A percentile compares a stretch with the other conserved stretches of the same genome.
Evolutionary conservation across 768 basidiomycete genomes (phyloP).

Genomic region (Tulasnella sp.): DNA sequence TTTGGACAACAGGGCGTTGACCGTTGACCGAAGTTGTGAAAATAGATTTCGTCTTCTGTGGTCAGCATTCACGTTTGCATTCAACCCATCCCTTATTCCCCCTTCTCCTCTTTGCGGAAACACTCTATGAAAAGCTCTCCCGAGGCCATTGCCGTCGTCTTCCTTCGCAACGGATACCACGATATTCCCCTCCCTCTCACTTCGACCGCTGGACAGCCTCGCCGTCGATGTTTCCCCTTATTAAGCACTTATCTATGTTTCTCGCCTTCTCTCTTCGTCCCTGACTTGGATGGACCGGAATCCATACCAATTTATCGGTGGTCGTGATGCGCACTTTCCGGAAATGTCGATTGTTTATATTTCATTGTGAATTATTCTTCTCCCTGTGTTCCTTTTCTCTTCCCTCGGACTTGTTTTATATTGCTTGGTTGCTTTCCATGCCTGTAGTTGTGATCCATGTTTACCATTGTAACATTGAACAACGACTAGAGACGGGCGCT

Average conservation of each 20-base stretch:
- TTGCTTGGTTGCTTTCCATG: neutral
- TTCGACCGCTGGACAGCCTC: neutral
- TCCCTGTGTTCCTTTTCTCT: neutral
- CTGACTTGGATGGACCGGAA: conserved; percentile 1
- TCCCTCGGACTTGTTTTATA: neutral
- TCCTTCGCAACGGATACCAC: no score
- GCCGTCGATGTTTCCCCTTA: neutral
- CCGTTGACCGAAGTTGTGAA: neutral
- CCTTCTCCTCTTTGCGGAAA: neutral
- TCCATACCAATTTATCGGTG: neutral
- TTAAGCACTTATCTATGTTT: neutral
- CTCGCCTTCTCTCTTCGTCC: neutral
- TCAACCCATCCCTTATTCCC: neutral
- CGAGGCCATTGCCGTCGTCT: neutral
- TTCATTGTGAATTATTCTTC: conserved; percentile 1
- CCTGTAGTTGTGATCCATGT: neutral
- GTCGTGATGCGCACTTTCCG: neutral
- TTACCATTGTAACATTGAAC: conserved; percentile 1
- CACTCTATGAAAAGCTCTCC: neutral
- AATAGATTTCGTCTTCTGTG: neutral
- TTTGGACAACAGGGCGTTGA: neutral
- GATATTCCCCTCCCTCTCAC: neutral
- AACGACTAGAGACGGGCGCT: neutral
- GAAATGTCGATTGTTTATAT: neutral
- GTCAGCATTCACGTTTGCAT: neutral